Evolutionary conservation across 2,329 filamentous ascomycete genomes (phyloP).

Genomic region (Tolypocladium amazonense): DNA sequence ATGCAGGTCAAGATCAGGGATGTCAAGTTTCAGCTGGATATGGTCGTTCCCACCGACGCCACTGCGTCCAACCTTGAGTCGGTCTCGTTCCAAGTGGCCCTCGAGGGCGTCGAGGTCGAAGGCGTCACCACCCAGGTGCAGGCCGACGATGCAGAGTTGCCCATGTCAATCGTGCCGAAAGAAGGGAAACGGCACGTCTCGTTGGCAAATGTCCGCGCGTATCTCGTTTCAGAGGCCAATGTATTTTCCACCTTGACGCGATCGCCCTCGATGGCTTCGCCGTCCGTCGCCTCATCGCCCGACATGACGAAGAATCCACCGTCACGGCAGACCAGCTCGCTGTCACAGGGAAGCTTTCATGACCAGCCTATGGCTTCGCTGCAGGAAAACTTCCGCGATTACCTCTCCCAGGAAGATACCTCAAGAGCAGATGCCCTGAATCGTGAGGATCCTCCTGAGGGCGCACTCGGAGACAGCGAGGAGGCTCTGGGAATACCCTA

Average conservation of each 20-base stretch:
- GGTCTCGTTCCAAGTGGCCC: constrained; percentile 53
- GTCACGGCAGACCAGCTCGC: constrained; percentile 17
- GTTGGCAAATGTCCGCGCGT: constrained; percentile 52
- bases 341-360: constrained; percentile 16
- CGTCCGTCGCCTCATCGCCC: constrained; percentile 40
- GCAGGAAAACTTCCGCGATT: constrained; percentile 14
- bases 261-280: constrained; percentile 39
- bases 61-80: constrained; percentile 36
- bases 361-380: constrained; percentile 13
- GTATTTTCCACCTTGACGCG: constrained; percentile 50
- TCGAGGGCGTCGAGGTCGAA: constrained; percentile 56
- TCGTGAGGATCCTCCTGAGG: constrained; percentile 24
- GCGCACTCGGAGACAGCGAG: constrained; percentile 37
- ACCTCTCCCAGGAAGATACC: constrained; percentile 6
- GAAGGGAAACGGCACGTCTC: constrained; percentile 56
- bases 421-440: background rate
- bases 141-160: constrained; percentile 10
- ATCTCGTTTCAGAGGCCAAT: constrained; percentile 56
- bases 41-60: constrained; percentile 42
- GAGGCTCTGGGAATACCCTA: constrained; percentile 47
- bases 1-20: constrained; percentile 55
- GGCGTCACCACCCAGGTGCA: constrained; percentile 41
- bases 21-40: constrained; percentile 56
- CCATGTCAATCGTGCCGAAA: constrained; percentile 34
- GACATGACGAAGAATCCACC: constrained; percentile 27